A percentile compares a stretch with the other conserved stretches of the same genome.
phyloP scores from a whole-genome alignment of 1,139 yeast genomes.

The Candida freyschussii region DNA sequence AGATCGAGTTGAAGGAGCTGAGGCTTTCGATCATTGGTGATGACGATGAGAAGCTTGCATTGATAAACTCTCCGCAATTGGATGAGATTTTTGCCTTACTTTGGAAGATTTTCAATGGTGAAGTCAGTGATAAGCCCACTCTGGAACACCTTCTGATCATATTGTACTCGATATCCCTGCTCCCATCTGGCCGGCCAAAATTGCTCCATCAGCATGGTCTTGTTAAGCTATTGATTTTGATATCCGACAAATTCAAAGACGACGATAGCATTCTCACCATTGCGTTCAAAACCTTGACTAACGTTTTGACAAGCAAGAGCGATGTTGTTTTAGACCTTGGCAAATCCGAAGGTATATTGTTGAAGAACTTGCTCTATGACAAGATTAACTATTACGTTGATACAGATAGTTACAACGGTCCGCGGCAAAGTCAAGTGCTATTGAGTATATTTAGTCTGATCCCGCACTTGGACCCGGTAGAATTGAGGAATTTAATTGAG shows the following conservation, averaged over 20 bases:
- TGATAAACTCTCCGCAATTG: conserved; percentile 14
- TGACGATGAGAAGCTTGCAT: conserved; percentile 21
- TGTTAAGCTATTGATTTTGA: conserved; percentile 18
- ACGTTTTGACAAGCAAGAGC: conserved; percentile 20
- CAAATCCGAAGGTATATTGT: conserved; percentile 13
- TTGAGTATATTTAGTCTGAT: conserved; percentile 24
- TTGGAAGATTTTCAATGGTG: conserved; percentile 5
- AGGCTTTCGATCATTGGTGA: conserved; percentile 25
- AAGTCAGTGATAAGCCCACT: conserved; percentile 1
- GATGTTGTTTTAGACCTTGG: conserved; percentile 13
- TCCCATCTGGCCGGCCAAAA: conserved; percentile 17
- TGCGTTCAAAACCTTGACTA: conserved; percentile 27
- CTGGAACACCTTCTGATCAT: conserved; percentile 23
- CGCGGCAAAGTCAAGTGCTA: conserved; percentile 1
- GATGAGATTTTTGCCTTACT: conserved; percentile 10
- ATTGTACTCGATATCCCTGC: conserved; percentile 28
- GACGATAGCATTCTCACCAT: conserved; percentile 22
- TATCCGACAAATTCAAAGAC: conserved; percentile 20
- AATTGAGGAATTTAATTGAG: conserved; percentile 14
- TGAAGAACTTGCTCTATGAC: conserved; percentile 5
- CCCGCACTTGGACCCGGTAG: conserved; percentile 26
- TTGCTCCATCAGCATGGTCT: conserved; percentile 19
- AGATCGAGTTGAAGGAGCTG: conserved; percentile 14
- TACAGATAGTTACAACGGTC: conserved; percentile 5
- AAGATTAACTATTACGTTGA: conserved; percentile 4